Evolutionary conservation across 306 rosid species (phyloP).

Genomic region (Quercus rubra): DNA sequence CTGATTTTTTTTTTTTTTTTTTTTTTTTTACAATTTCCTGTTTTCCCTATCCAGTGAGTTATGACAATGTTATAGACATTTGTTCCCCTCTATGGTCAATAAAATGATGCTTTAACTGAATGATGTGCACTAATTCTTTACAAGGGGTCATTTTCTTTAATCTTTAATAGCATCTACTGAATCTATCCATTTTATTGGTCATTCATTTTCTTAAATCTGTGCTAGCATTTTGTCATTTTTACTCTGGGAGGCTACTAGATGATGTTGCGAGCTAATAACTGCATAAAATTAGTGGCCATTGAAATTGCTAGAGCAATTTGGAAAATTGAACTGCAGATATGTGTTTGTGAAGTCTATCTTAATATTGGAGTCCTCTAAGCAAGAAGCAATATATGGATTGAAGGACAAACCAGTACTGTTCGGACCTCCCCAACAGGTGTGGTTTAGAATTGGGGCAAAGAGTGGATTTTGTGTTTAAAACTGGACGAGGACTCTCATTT

Average conservation of each 20-base stretch:
- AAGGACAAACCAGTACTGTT: not conserved
- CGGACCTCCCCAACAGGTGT: not conserved
- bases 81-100: not conserved
- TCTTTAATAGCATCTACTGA: not conserved
- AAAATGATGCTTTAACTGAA: not conserved
- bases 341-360: not conserved
- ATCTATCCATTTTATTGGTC: not conserved
- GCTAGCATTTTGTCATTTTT: no score
- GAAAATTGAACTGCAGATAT: not conserved
- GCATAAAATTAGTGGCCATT: not conserved
- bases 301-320: not conserved
- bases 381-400: not conserved
- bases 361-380: not conserved
- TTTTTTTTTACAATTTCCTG: not conserved
- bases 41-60: not conserved
- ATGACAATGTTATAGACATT: not conserved
- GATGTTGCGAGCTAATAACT: not conserved
- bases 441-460: not conserved
- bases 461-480: not conserved
- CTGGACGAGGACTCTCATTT: not conserved
- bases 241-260: not conserved
- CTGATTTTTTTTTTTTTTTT: not conserved
- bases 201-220: no score
- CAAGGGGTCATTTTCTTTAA: not conserved
- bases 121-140: not conserved